Conservation (phyloP, 805 yeast species). For the Kluyveromyces nonfermentans region DNA sequence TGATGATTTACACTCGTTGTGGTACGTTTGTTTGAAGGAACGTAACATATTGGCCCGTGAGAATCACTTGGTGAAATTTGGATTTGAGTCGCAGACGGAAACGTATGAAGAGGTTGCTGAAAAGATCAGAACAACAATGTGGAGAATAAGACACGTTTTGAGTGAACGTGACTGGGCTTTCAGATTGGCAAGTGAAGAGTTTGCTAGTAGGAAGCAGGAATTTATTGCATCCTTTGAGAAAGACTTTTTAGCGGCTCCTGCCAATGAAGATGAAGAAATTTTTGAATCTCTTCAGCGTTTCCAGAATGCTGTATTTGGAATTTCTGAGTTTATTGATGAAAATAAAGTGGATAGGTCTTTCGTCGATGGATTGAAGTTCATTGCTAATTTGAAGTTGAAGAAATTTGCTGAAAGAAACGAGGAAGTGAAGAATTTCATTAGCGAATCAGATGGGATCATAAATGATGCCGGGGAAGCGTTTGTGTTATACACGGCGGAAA, state of each 20-base stretch:
- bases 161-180: conserved; percentile 75
- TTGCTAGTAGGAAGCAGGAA: conserved; percentile 33
- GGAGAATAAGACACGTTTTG: conserved; percentile 76
- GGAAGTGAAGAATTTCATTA: conserved; percentile 30
- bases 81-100: conserved; percentile 33
- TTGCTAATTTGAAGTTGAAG: conserved; percentile 59
- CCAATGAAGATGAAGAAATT: conserved; percentile 46
- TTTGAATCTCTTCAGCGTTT: conserved; percentile 67
- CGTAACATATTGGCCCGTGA: conserved; percentile 75
- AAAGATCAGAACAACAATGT: conserved; percentile 51
- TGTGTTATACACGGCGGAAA: conserved; percentile 38
- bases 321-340: conserved; percentile 54
- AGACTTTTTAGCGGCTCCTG: conserved; percentile 47
- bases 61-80: conserved; percentile 43
- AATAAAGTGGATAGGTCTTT: conserved; percentile 51
- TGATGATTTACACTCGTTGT: conserved; percentile 82
- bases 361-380: conserved; percentile 54
- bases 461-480: conserved; percentile 36
- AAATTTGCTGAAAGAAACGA: conserved; percentile 43
- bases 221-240: conserved; percentile 50
- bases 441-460: conserved; percentile 21
- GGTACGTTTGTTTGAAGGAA: conserved; percentile 83
- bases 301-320: conserved; percentile 79
- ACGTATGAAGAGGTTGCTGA: conserved; percentile 30
- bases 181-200: conserved; percentile 44